Conservation (phyloP, 306 rosid species). For the Pyrus bretschneideri region DNA sequence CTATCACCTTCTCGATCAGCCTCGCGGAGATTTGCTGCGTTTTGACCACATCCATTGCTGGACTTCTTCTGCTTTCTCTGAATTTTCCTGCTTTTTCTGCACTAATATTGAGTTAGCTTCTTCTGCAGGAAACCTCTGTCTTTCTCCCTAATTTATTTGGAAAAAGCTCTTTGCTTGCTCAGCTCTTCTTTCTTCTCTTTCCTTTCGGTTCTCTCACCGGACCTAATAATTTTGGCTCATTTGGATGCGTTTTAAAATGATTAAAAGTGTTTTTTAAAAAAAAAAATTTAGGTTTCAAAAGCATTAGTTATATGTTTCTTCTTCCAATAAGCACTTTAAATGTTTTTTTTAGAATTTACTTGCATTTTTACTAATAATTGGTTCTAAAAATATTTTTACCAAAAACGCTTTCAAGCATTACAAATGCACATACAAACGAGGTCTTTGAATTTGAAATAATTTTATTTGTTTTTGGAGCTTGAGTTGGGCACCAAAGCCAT, state of each 20-base stretch:
- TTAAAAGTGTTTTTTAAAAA: rapidly evolving
- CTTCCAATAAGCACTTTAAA: too few species aligned
- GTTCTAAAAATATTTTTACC: too few species aligned
- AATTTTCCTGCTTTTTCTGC: background rate
- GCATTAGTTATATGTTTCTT: too few species aligned
- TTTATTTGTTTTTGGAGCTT: background rate
- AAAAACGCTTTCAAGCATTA: too few species aligned
- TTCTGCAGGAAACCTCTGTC: slow-evolving; percentile 2
- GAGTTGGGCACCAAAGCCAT: background rate
- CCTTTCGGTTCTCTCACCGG: background rate
- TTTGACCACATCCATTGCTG: slow-evolving; percentile 65
- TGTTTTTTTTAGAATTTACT: too few species aligned
- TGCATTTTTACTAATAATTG: too few species aligned
- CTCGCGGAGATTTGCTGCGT: slow-evolving; percentile 63
- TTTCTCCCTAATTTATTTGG: background rate
- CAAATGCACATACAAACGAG: too few species aligned
- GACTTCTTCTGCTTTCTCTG: background rate
- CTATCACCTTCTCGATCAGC: slow-evolving; percentile 65
- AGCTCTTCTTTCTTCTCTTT: background rate
- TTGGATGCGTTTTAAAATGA: too few species aligned
- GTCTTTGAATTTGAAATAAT: too few species aligned
- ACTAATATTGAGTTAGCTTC: background rate
- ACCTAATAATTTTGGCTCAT: background rate
- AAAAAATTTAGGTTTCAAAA: too few species aligned
- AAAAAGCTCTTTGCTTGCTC: background rate